A percentile compares a stretch with the other conserved stretches of the same genome.
phyloP scores from a whole-genome alignment of 352 stramenopile genomes.

The Phytophthora citricola region DNA sequence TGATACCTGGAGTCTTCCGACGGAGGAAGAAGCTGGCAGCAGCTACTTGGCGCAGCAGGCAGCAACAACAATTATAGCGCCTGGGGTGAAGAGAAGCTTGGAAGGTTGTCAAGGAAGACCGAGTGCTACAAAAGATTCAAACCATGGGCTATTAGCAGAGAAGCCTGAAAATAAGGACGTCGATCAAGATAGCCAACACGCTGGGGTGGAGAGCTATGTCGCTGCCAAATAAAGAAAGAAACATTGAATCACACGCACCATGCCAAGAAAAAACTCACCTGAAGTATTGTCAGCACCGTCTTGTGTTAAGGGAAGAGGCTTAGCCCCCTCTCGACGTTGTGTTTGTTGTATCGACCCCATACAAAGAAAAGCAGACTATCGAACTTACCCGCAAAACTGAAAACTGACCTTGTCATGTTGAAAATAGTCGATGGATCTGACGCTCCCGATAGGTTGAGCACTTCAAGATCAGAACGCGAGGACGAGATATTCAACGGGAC shows the following conservation, averaged over 20 bases:
- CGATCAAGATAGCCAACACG: conserved; percentile 29
- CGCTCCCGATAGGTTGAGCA: conserved; percentile 9
- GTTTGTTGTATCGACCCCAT: not conserved
- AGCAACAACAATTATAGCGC: conserved; percentile 42
- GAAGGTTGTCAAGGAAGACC: conserved; percentile 9
- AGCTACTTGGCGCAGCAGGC: conserved; percentile 22
- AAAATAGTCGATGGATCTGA: conserved; percentile 24
- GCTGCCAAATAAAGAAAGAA: conserved; percentile 46
- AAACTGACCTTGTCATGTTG: conserved; percentile 1
- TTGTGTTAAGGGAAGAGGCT: conserved; percentile 4
- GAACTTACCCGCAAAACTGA: conserved; percentile 28
- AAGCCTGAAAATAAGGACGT: conserved; percentile 5
- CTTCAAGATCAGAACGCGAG: conserved; percentile 31
- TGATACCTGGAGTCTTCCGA: conserved; percentile 6
- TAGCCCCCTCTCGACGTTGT: conserved; percentile 7
- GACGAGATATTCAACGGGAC: conserved; percentile 10
- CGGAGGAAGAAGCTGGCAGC: conserved; percentile 9
- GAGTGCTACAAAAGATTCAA: conserved; percentile 30
- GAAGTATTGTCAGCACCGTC: not conserved
- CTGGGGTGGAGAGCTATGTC: conserved; percentile 2
- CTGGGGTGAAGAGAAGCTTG: conserved; percentile 6
- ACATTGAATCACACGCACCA: conserved; percentile 16
- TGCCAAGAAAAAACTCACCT: conserved; percentile 33
- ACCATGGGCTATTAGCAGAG: conserved; percentile 27
- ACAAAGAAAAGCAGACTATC: conserved; percentile 7